Evolutionary conservation across 2,329 filamentous ascomycete genomes (phyloP).

Genomic region (Beauveria sp.): DNA sequence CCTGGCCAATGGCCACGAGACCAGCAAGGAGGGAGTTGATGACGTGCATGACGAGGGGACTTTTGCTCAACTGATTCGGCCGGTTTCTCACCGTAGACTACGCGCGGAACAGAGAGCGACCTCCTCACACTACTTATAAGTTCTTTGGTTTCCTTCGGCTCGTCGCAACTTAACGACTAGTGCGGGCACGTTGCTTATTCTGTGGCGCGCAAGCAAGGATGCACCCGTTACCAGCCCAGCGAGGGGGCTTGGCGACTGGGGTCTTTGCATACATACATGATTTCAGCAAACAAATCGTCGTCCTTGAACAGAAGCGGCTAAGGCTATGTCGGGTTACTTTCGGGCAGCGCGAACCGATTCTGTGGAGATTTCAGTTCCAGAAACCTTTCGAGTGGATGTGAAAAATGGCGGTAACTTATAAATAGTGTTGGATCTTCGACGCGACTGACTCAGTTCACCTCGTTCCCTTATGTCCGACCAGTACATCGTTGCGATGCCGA

Average conservation of each 20-base stretch:
- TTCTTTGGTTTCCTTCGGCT: neutral
- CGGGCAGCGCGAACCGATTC: neutral
- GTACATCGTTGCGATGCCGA: neutral
- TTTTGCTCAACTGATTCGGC: neutral
- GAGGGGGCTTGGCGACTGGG: neutral
- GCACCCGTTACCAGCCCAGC: neutral
- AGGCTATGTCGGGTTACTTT: neutral
- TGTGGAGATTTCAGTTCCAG: neutral
- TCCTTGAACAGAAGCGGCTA: neutral
- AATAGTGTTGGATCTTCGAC: neutral
- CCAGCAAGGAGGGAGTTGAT: conserved; percentile 21
- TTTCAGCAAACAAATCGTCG: neutral
- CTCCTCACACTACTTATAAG: conserved; percentile 5
- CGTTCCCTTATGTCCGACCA: neutral
- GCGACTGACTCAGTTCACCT: neutral
- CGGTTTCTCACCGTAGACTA: neutral
- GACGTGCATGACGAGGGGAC: conserved; percentile 24
- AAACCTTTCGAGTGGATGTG: neutral
- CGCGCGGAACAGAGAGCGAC: neutral
- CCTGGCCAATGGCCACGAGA: conserved; percentile 22
- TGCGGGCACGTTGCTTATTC: neutral
- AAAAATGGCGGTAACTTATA: neutral
- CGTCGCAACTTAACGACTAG: neutral
- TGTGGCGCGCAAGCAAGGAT: neutral
- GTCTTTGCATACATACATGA: neutral